Base-by-base conservation (phyloP, 176 grass and related monocot genomes). In the Eremochloa ophiuroides region DNA sequence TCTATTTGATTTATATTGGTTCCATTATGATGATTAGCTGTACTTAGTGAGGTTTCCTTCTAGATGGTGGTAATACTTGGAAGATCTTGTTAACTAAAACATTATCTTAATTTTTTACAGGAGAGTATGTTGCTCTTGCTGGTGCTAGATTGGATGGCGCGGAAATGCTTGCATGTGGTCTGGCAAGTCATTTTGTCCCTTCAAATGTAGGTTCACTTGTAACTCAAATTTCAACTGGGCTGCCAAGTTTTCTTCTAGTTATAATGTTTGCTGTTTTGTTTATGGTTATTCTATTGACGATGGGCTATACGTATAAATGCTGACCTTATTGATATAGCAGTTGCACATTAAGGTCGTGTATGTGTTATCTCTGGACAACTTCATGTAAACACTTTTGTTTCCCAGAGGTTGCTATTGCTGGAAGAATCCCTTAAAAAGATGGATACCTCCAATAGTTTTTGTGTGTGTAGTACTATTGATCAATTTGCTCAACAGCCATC, bases 81-180 rank as follows among this genome's bases (percentile, higher is more conserved):
- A 37, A 46, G 25, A 74, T 80, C 23, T 53, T 75, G 30, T 70
- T 75, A 51, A 73, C 44, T 86, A 17, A 17, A 1, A 6, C 12
- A 12, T 48, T 47, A 15, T 17, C 4, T 0, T 5, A 6, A 16
- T 13, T 88, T 85, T 80, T 47, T 87, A 27, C 84, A 94, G 95
- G 95, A 74, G 95, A 98, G 74, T 98, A 91, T 84, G 92, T 87
- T 86, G 95, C 81, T 29, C 85, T 94, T 77, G 83, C 86, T 79
- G 95, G 92, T 84, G 92, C 80, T 65, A 94, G 88, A 84, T 75
- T 98, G 83, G 88, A 94, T 88, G 95, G 90, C 6, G 61, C 95
- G 15, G 95, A 98, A 89, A 98, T 98, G 95, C 88, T 95, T 84
- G 84, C 90, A 15, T 95, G 90, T 95, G 95, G 95, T 82, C 79